Base-by-base conservation (phyloP, 495 filamentous ascomycete species). In the Thozetella sp. region DNA sequence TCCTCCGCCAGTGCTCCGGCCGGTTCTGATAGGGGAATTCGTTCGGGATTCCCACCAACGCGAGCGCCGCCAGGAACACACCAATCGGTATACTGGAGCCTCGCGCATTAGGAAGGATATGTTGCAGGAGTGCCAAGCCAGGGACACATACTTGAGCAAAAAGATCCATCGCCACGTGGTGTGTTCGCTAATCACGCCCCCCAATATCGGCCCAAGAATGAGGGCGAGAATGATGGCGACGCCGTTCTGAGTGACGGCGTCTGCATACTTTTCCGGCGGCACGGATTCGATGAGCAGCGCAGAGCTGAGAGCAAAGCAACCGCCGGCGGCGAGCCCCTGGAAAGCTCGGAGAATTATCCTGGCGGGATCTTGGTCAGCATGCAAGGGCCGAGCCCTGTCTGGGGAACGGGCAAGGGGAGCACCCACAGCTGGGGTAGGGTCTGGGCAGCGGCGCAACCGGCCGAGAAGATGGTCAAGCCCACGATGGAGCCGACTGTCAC, bases 21-120 rank as follows among this genome's bases (percentile, higher is more conserved):
- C 48, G 22, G 59, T 22, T 46, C 3, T 58, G 58, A 17, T 34
- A 48, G 0, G 53, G 57, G 26, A 64, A 69, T 3, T 63, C 64
- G 19, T 58, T 57, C 0, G 62, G 62, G 3, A 64, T 59, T 0
- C 30, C 57, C n/a, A 56, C 1, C 0, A 56, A 13, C 1, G 25
- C 27, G 15, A 64, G 12, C 3, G 37, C 15, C 17, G 22, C 17
- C n/a, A 22, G 2, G 19, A 26, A 6, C 20, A 25, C 9, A 13
- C 22, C n/a, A n/a, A n/a, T n/a, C n/a, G n/a, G n/a, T n/a, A n/a
- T n/a, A n/a, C n/a, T n/a, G n/a, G n/a, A n/a, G n/a, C n/a, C n/a
- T n/a, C n/a, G n/a, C n/a, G n/a, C n/a, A n/a, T n/a, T n/a, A n/a
- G n/a, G n/a, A n/a, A n/a, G n/a, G n/a, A n/a, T n/a, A n/a, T n/a